Evolutionary conservation across 257 asterid species (phyloP), one percentile per base, ranked within the genome.

Genomic region (Nicotiana otophora): DNA sequence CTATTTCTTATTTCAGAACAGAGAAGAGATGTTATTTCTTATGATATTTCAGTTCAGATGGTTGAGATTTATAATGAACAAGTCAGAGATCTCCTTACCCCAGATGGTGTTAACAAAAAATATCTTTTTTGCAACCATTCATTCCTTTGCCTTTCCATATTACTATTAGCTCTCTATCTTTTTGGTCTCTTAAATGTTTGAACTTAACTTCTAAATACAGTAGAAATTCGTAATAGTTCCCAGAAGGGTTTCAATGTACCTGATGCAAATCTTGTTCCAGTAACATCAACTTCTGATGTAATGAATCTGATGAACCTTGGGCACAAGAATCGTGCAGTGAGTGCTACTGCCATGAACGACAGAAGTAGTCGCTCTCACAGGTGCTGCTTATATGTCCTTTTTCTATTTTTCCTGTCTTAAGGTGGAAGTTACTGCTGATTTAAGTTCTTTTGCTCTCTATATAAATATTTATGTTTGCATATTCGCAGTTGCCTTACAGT

Each of bases 331-430:
- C 98, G 97, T 23, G 93, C 93, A 81, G 96, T 93, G 81, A 85
- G 95, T 64, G 86, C 95, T 36, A 94, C 98, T 10, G 92, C 96
- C 54, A 77, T 91, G 96, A 92, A 95, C 85, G 87, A 86, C 74
- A 88, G 92, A 72, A 95, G 97, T 84, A 95, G 95, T 82, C 94
- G 97, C 81, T 95, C 98, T 87, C 98, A 95, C 90, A 89, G 98
- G 98, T 92, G 85, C 42, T 69, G 51, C 34, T 72, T 70, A 55
- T 77, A 51, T 55, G 34, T 77, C 23, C 48, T 78, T 66, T 23
- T 82, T 69, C 84, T 61, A 53, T 7, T 69, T 19, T 69, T 82
- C 54, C 60, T 48, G 23, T 48, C 62, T 48, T 48, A 7, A 72
- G 42, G 10, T 48, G 55, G 48, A 48, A 48, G 72, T 65, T 48